Percentiles rank a stretch among this genome's conserved stretches.
Conservation (phyloP, 73 alveolate species). For the Effrenium voratum region DNA sequence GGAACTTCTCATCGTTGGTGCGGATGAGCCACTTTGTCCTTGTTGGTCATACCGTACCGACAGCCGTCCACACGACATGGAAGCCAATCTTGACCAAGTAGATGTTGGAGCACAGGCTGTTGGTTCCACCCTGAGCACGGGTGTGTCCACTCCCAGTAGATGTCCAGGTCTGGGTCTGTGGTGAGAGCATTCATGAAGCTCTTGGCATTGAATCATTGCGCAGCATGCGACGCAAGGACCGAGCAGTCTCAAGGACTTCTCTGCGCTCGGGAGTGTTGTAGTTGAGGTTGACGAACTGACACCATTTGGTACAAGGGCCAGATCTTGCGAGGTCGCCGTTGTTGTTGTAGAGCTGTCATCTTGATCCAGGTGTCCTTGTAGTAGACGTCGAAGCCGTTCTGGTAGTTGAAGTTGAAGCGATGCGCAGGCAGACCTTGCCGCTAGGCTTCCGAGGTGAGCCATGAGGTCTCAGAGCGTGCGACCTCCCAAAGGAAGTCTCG, state of each 20-base stretch:
- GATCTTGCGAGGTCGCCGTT: neutral
- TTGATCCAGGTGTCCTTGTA: neutral
- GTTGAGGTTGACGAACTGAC: neutral
- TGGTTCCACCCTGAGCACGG: neutral
- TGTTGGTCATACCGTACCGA: neutral
- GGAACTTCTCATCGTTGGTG: neutral
- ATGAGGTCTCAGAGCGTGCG: neutral
- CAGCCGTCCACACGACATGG: neutral
- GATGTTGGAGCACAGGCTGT: neutral
- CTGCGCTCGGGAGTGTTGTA: neutral
- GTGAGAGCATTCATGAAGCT: neutral
- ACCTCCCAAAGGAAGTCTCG: neutral
- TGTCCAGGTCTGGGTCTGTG: neutral
- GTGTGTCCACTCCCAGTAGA: conserved; percentile 9
- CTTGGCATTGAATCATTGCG: neutral
- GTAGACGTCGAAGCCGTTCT: neutral
- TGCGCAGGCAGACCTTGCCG: neutral
- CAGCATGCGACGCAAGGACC: neutral
- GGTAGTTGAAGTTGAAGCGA: neutral
- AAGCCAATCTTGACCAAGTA: neutral
- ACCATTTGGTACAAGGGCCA: conserved; percentile 24
- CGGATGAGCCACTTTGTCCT: neutral
- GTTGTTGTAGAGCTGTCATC: neutral
- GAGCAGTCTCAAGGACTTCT: neutral
- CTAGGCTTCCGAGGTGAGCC: neutral